Base-by-base conservation (phyloP, 129 eudicot genomes). In the Tagetes patula region DNA sequence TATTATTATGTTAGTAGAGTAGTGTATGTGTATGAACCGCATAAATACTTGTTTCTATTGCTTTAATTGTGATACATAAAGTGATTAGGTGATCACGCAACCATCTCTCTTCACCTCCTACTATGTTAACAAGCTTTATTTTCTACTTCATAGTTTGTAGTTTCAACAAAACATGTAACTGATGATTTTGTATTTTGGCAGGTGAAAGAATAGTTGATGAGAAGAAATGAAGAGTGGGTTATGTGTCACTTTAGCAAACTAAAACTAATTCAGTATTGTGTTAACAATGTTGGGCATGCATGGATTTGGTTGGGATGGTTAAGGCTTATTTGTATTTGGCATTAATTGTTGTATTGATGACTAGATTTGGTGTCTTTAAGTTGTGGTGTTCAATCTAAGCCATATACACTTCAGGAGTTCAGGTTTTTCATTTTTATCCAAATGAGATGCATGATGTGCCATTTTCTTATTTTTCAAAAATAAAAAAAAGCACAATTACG, bases 251-350 rank as follows among this genome's bases (percentile, higher is more conserved):
- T 54, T 41, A 50, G 72, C 45, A 45, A 56, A 43, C 55, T 78
- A 45, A 45, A 43, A 40, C 71, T 9, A 42, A 41, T 78, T 13
- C 33, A 50, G 41, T 20, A 36, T 56, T 37, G 9, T 69, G 40
- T 45, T 48, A 60, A 32, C 40, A 36, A 67, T 76, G 39, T 65
- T 41, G 77, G 46, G 38, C 69, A 59, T 71, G 64, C 62, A 52
- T 50, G 65, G 80, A 76, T 67, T 76, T 75, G 31, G 56, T 75
- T 75, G 14, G 50, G 55, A 60, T 30, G 64, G 45, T 61, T 3
- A 30, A 30, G 62, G 82, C 31, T 56, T 71, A 78, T 70, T 70
- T 63, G 41, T 71, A 39, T 12, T 12, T 63, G 49, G 34, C 64
- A 41, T 39, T 41, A 43, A 2, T 9, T 75, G 73, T 40, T 67